Base-by-base conservation (phyloP, 1,284 basidiomycete species). In the Cerioporus squamosus region DNA sequence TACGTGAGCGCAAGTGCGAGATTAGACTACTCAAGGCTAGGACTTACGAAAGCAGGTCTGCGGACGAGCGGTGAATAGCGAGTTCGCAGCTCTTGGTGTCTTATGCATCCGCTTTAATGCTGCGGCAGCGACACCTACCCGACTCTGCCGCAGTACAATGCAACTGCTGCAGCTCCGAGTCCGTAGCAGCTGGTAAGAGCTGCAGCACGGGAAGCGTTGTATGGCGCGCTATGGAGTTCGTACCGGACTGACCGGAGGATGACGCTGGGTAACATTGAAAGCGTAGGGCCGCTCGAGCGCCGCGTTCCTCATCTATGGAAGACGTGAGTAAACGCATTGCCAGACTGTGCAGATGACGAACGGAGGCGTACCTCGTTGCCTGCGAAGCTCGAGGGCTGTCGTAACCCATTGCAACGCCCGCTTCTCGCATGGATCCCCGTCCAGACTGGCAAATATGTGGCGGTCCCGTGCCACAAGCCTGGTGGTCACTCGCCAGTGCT, bases 221-320 rank as follows among this genome's bases (percentile, higher is more conserved):
- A 42, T 4, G 17, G 39, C 6, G 8, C 22, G 18, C 9, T 36
- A 15, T 10, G 12, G 14, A 15, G 2, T n/a, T 36, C 33, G 33
- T 36, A 10, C 33, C 33, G 33, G 14, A 36, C 33, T 36, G 3
- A 10, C 33, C 33, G 33, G 33, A 36, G 33, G 12, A 36, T 36
- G 33, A 36, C 12, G 33, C 33, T 36, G 33, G 33, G 14, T 26
- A 33, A 4, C 31, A 18, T 17, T 18, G 39, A 14, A 7, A 14
- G 38, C 33, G 33, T 36, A 36, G 10, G 12, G 33, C 33, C 33
- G 33, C 33, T 20, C 10, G 29, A 40, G 43, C 57, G 58, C 58
- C 45, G 45, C n/a, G 50, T 52, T 55, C 58, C 53, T 60, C 50
- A 43, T 55, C 53, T 55, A 48, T 55, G 40, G 53, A 53, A 57